phyloP scores from a whole-genome alignment of 106 monocot species.

The Amphibolis antarctica region DNA sequence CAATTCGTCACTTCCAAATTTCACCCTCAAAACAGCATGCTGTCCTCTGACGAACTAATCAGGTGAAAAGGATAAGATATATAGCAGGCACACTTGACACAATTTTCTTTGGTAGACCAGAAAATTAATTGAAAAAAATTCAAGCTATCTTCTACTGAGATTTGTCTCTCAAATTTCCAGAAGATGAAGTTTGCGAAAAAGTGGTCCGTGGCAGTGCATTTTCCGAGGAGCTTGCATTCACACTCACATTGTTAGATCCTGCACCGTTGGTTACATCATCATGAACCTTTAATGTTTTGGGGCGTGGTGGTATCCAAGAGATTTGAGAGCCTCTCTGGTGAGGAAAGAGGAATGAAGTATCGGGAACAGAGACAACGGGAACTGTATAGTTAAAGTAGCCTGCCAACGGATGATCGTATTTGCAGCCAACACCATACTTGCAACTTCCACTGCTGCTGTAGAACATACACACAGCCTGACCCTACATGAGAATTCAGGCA shows the following conservation, averaged over 20 bases:
- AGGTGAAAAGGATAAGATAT: conserved; percentile 3
- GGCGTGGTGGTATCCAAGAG: conserved; percentile 9
- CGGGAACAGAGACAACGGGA: conserved; percentile 16
- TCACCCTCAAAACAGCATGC: background rate
- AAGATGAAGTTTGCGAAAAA: conserved; percentile 20
- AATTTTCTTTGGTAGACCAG: background rate
- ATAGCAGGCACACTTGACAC: background rate
- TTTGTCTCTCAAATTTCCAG: conserved; percentile 21
- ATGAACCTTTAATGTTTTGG: background rate
- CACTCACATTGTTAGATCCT: background rate
- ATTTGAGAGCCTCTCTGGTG: conserved; percentile 22
- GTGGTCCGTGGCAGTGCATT: conserved; percentile 18
- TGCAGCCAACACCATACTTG: conserved; percentile 58
- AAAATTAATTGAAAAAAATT: background rate
- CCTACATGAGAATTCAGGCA: conserved; percentile 19
- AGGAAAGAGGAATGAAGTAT: conserved; percentile 17
- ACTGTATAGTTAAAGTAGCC: conserved; percentile 32
- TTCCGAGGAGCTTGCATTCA: conserved; percentile 4
- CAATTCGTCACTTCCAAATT: background rate
- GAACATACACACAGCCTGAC: conserved; percentile 30
- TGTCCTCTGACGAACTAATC: background rate
- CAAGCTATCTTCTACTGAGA: conserved; percentile 19
- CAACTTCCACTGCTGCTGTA: conserved; percentile 32
- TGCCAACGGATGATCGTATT: conserved; percentile 32
- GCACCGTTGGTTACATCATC: conserved; percentile 6